Evolutionary conservation across 208 protist genomes (phyloP).

Genomic region (Leptomonas pyrrhocoris): DNA sequence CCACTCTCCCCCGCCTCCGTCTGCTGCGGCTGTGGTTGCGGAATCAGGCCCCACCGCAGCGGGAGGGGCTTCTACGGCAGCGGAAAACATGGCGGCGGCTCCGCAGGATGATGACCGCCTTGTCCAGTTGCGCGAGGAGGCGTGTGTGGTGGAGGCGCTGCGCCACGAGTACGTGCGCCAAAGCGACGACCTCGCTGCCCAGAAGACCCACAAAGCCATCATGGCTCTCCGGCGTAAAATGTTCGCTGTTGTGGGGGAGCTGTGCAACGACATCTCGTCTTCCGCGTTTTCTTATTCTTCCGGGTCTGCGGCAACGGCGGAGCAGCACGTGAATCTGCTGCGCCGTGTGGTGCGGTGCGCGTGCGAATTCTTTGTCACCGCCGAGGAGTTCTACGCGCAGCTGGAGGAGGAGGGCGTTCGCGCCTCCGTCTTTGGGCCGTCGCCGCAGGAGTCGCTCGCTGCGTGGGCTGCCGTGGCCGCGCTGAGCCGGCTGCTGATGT

Average conservation of each 20-base stretch:
- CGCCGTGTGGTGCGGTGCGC: constrained; percentile 22
- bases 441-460: constrained; percentile 29
- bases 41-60: neutral
- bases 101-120: constrained; percentile 19
- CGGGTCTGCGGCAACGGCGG: neutral
- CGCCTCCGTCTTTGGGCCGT: constrained; percentile 14
- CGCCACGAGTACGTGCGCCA: constrained; percentile 14
- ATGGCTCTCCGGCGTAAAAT: constrained; percentile 17
- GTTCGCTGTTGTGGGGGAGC: constrained; percentile 5
- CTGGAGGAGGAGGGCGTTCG: constrained; percentile 31
- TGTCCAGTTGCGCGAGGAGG: constrained; percentile 8
- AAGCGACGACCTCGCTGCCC: constrained; percentile 9
- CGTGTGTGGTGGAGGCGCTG: constrained; percentile 6
- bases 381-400: constrained; percentile 48
- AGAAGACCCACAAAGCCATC: constrained; percentile 17
- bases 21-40: neutral
- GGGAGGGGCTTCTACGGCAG: neutral
- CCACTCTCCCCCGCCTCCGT: neutral
- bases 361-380: constrained; percentile 29
- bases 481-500: constrained; percentile 34
- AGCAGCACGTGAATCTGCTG: neutral
- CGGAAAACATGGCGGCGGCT: neutral
- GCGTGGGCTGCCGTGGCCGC: constrained; percentile 37
- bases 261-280: constrained; percentile 1
- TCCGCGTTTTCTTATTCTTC: neutral